Evolutionary conservation across 1,139 yeast genomes (phyloP).

Genomic region (Insectozyma bohioensis): DNA sequence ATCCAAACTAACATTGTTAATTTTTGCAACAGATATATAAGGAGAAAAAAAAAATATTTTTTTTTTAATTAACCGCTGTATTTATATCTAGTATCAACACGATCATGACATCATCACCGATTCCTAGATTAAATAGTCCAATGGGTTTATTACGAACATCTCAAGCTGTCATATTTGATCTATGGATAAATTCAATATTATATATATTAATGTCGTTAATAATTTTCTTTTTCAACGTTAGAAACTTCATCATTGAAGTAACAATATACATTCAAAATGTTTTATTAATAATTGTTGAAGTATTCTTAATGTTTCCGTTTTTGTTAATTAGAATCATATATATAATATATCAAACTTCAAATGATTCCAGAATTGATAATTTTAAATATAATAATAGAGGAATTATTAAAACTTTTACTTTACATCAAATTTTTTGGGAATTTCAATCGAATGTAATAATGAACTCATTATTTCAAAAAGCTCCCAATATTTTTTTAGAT

Average conservation of each 20-base stretch:
- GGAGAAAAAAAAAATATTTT: too few relatives aligned
- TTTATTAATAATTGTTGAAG: constrained; percentile 6
- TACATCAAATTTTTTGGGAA: constrained; percentile 12
- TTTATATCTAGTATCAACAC: too few relatives aligned
- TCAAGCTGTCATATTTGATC: constrained; percentile 8
- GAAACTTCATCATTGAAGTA: constrained; percentile 5
- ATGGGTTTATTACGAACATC: constrained; percentile 8
- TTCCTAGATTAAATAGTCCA: constrained; percentile 6
- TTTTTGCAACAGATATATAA: too few relatives aligned
- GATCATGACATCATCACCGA: constrained; percentile 1
- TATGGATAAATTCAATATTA: constrained; percentile 10
- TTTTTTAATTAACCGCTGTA: too few relatives aligned
- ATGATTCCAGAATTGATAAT: constrained; percentile 9
- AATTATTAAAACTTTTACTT: constrained; percentile 10
- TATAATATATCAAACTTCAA: constrained; percentile 6
- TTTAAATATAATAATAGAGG: constrained; percentile 10
- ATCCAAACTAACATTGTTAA: too few relatives aligned
- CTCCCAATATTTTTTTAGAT: constrained; percentile 11
- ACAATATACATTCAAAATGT: constrained; percentile 2
- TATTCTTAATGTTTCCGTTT: constrained; percentile 7
- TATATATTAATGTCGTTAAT: constrained; percentile 8
- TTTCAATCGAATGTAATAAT: constrained; percentile 8
- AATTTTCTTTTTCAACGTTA: constrained; percentile 9
- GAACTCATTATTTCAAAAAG: constrained; percentile 12
- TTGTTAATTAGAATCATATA: constrained; percentile 9